Percentiles rank a stretch among this genome's conserved stretches.
Conservation (phyloP, 2,329 filamentous ascomycete species). For the Cladobotryum protrusum region DNA sequence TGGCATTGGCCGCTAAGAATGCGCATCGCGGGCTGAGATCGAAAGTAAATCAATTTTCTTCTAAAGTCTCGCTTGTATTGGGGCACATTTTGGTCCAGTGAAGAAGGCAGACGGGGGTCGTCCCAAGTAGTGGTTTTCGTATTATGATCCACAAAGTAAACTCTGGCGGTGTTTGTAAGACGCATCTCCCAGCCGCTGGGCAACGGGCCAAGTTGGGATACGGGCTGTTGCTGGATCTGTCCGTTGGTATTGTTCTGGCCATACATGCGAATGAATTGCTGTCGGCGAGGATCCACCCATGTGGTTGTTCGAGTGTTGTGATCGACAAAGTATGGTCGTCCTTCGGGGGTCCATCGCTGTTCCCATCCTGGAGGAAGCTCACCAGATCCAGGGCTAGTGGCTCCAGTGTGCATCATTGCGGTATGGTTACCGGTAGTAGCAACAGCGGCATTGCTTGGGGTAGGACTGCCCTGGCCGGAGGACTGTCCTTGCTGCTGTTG, state of each 20-base stretch:
- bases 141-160: constrained; percentile 99
- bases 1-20: constrained; percentile 96
- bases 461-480: constrained; percentile 29
- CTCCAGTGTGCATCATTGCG: constrained; percentile 91
- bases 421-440: constrained; percentile 43
- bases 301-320: constrained; percentile 97
- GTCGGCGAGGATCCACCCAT: constrained; percentile 94
- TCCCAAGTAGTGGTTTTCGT: constrained; percentile 99
- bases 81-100: constrained; percentile 93
- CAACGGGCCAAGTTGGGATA: constrained; percentile 89
- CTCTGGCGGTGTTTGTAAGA: constrained; percentile 91
- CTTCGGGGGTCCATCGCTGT: constrained; percentile 90
- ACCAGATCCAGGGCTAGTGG: constrained; percentile 84
- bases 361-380: constrained; percentile 96
- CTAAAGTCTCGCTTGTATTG: constrained; percentile 99
- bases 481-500: constrained; percentile 45
- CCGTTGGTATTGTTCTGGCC: constrained; percentile 81
- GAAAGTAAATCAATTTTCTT: constrained; percentile 97
- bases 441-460: constrained; percentile 17
- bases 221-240: constrained; percentile 92
- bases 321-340: constrained; percentile 93
- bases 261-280: constrained; percentile 99
- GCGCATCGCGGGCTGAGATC: constrained; percentile 90
- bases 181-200: constrained; percentile 99
- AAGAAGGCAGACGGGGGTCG: constrained; percentile 89